Base-by-base conservation (phyloP, 2,329 filamentous ascomycete species). In the Colletotrichum agaves region DNA sequence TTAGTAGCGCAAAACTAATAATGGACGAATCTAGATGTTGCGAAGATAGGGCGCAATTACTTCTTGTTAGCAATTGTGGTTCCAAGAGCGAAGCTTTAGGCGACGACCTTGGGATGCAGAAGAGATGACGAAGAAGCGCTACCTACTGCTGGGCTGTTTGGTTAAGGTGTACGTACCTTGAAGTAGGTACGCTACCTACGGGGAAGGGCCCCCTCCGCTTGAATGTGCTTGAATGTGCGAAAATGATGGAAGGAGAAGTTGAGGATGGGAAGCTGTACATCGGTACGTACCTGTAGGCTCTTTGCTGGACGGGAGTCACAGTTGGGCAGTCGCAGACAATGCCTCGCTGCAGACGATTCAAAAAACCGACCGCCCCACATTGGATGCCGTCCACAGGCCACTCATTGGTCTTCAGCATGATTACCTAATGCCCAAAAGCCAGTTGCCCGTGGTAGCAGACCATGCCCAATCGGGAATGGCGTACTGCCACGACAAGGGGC, bases 381-480 rank as follows among this genome's bases (percentile, higher is more conserved):
- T 12, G 6, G 11, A 2, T 15, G 47, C n/a, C n/a, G 37, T 17
- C 27, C 19, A 39, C 53, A 4, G 5, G 31, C 10, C 27, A 17
- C 44, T 67, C 43, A 64, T n/a, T 67, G 44, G 60, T 19, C n/a
- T 11, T 0, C 13, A 4, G 4, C 4, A 1, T 53, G 8, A 13
- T 68, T 68, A 68, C 61, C 37, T 68, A 64, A 65, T 3, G 0
- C 3, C 3, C 0, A 1, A 15, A 19, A 43, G 56, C 61, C 61
- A 65, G 69, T 71, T 71, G 69, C 69, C 67, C 67, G 67, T 71
- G 63, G 69, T 69, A 67, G 63, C 67, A 69, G n/a, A 11, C 63
- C 47, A 47, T 21, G 0, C 69, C 63, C 4, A 1, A 59, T 43
- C 5, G 1, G 47, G 67, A 2, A 61, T 58, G 37, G 67, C 59